Evolutionary conservation across 2,329 filamentous ascomycete genomes (phyloP), one percentile per base, ranked within the genome.

Genomic region (Xenoacremonium recifei): DNA sequence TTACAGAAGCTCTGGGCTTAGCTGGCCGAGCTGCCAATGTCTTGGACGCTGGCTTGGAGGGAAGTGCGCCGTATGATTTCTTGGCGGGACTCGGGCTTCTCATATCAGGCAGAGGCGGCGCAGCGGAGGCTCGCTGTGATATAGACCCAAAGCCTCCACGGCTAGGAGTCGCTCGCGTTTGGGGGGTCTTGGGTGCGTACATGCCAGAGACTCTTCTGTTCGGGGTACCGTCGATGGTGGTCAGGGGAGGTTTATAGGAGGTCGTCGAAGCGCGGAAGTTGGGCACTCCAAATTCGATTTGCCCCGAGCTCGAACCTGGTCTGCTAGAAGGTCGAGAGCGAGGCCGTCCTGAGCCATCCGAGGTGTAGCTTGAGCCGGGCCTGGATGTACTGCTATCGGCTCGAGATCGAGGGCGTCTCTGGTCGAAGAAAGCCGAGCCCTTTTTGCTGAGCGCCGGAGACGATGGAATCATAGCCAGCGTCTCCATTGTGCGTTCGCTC

Each of bases 401-500:
- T 13, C 74, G 65, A 3, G 76, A 77, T 16, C 63, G 54, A 4
- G 85, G 77, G 6, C 77, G 77, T n/a, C 82, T 73, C 2, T 72
- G 66, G 36, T 81, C 82, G 59, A 87, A 93, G 62, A 95, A 90
- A 41, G 79, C 82, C 0, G 88, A 89, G 7, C 77, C 71, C 40
- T 82, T 80, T 44, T 80, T 80, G 39, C 75, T 79, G 34, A 86
- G 64, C 1, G 79, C 80, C 4, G 91, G 90, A 1, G 90, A 93
- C 0, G 87, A 82, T 0, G 90, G 87, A 21, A 96, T 71, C 35
- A 82, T 79, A 3, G 89, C 78, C 5, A 96, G 70, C 0, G 89
- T 95, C 62, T 95, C 89, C 31, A 95, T 84, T 1, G 91, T 95
- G 44, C 92, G 76, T 55, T 96, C 91, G 1, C 86, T 82, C 4